A percentile compares a stretch with the other conserved stretches of the same genome.
Conservation (phyloP, 139 green algal species). For the Chlorella sorokiniana region DNA sequence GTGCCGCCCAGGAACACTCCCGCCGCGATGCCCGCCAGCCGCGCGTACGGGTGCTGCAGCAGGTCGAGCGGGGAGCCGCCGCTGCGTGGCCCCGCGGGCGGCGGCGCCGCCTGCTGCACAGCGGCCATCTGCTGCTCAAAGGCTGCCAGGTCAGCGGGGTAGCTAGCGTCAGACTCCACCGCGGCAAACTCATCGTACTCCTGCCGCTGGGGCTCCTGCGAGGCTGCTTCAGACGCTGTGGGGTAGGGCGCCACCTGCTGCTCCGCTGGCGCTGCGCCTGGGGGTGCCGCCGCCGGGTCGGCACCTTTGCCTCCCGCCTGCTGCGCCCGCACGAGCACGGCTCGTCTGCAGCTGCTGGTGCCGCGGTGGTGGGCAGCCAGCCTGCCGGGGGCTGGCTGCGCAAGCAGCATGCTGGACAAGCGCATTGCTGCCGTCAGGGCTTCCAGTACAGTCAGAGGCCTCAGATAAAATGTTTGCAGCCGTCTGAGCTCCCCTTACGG, state of each 20-base stretch:
- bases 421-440: neutral
- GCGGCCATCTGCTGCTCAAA: slow-evolving; percentile 15
- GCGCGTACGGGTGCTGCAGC: neutral
- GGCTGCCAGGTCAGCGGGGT: neutral
- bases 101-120: neutral
- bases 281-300: neutral
- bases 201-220: neutral
- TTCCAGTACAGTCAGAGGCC: too few relatives aligned
- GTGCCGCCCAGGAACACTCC: slow-evolving; percentile 54
- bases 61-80: neutral
- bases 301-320: neutral
- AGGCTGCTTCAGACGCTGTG: neutral
- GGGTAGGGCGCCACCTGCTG: neutral
- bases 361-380: neutral
- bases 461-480: too few relatives aligned
- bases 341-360: too few relatives aligned
- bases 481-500: too few relatives aligned
- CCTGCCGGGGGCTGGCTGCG: neutral
- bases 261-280: neutral
- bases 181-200: neutral
- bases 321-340: slow-evolving; percentile 9
- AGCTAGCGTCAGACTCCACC: neutral
- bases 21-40: slow-evolving; percentile 5
- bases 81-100: neutral
- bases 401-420: neutral